A percentile compares a stretch with the other conserved stretches of the same genome.
phyloP scores from a whole-genome alignment of 805 yeast genomes.

The Ogataea angusta region DNA sequence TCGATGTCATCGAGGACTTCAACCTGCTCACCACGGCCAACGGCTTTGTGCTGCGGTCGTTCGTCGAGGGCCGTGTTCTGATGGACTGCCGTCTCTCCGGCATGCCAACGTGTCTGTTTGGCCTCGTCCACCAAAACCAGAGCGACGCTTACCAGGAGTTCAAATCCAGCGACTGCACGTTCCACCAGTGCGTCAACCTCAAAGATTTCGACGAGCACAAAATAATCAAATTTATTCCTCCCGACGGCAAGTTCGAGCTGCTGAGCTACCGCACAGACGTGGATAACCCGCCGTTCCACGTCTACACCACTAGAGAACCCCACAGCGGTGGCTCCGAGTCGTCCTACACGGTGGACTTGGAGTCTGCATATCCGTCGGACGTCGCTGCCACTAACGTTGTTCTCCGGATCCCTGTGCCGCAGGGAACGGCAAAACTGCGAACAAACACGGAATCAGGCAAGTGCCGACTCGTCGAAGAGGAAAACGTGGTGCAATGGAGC shows the following conservation, averaged over 20 bases:
- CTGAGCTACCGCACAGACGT: conserved; percentile 68
- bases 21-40: conserved; percentile 64
- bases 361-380: conserved; percentile 58
- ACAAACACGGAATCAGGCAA: conserved; percentile 55
- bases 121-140: conserved; percentile 44
- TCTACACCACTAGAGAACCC: conserved; percentile 51
- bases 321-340: conserved; percentile 40
- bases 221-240: conserved; percentile 72
- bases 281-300: conserved; percentile 66
- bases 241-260: conserved; percentile 83
- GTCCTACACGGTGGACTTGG: conserved; percentile 58
- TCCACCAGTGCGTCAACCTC: conserved; percentile 83
- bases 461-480: conserved; percentile 64
- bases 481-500: conserved; percentile 64
- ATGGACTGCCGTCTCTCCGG: conserved; percentile 76
- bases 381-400: conserved; percentile 61
- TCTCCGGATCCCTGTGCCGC: conserved; percentile 68
- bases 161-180: conserved; percentile 67
- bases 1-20: conserved; percentile 74
- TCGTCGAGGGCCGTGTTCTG: conserved; percentile 71
- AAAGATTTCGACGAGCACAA: conserved; percentile 63
- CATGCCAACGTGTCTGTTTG: conserved; percentile 79
- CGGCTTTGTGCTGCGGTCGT: conserved; percentile 62
- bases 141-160: conserved; percentile 5
- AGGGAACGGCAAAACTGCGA: conserved; percentile 48